phyloP scores from a whole-genome alignment of 169 alveolate species.

The Ichthyophthirius multifiliis region DNA sequence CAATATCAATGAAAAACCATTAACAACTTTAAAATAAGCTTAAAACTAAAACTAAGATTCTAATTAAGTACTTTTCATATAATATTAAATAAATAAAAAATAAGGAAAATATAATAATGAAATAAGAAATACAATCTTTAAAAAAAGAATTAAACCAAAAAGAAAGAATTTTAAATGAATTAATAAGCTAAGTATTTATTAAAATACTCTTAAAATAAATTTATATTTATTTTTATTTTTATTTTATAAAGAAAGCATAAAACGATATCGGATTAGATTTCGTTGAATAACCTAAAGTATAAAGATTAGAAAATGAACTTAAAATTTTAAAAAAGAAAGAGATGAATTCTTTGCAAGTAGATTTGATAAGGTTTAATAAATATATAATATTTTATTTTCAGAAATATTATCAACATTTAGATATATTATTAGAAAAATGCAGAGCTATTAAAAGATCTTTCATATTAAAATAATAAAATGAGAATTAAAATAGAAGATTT shows the following conservation, averaged over 20 bases:
- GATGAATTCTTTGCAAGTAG: background rate
- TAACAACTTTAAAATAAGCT: background rate
- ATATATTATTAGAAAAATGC: slow-evolving; percentile 10
- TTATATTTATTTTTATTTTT: background rate
- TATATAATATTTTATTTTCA: background rate
- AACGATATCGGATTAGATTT: background rate
- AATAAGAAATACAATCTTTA: background rate
- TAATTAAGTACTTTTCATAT: background rate
- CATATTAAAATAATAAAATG: background rate
- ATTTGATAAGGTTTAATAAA: slow-evolving; percentile 11
- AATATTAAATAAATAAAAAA: background rate
- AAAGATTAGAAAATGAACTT: background rate
- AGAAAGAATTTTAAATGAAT: background rate
- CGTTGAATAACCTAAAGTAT: background rate
- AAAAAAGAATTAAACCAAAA: background rate
- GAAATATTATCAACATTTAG: background rate
- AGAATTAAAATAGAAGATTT: background rate
- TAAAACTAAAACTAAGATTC: too few species aligned
- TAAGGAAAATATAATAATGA: background rate
- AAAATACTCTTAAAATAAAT: background rate
- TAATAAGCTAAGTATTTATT: background rate
- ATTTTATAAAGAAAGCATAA: background rate
- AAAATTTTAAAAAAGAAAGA: background rate
- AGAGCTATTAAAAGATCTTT: background rate
- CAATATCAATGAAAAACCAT: background rate